Evolutionary conservation across 179 eudicot genomes (phyloP), one percentile per base, ranked within the genome.

Genomic region (Beta macrorhiza): DNA sequence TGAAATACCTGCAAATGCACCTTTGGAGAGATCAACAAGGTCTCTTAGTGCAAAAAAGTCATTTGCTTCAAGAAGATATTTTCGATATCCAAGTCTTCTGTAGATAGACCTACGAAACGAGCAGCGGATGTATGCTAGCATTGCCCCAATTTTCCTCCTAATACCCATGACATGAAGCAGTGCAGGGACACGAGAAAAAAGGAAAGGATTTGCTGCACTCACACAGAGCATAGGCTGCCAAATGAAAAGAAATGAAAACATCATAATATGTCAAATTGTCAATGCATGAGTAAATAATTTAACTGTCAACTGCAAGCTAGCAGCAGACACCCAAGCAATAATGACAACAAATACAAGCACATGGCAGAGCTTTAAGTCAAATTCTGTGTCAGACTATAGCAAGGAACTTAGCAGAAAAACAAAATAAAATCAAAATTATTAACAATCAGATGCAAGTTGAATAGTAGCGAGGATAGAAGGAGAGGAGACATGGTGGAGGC

Each of bases 191-290:
- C 91, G 91, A 8, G 98, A 87, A 86, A 91, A 88, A 51, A 95
- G 91, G 77, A 88, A 87, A 17, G 99, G 98, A 82, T 95, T 95
- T 69, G 91, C 94, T 10, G 99, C 99, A 82, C 92, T 90, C 72
- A 95, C 98, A 89, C 99, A 95, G 51, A 95, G 96, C 99, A 95
- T 93, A 75, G 99, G 99, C 99, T 95, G 99, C 87, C 83, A 89
- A 71, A 84, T 45, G 78, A 76, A 59, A 71, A 73, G 13, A 71
- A 81, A 68, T 80, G 73, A 57, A 47, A 69, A 51, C 59, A 53
- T 19, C 29, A 22, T 6, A 47, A 69, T 44, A 17, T 15, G 22
- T 11, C 12, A 25, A 25, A 25, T 25, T 25, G 25, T 25, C 32
- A 44, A 69, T 45, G 16, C 72, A 51, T 29, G 59, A 72, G 77